A percentile compares a stretch with the other conserved stretches of the same genome.
Evolutionary conservation across 106 monocot genomes (phyloP).

Genomic region (Xerophyta viscosa): DNA sequence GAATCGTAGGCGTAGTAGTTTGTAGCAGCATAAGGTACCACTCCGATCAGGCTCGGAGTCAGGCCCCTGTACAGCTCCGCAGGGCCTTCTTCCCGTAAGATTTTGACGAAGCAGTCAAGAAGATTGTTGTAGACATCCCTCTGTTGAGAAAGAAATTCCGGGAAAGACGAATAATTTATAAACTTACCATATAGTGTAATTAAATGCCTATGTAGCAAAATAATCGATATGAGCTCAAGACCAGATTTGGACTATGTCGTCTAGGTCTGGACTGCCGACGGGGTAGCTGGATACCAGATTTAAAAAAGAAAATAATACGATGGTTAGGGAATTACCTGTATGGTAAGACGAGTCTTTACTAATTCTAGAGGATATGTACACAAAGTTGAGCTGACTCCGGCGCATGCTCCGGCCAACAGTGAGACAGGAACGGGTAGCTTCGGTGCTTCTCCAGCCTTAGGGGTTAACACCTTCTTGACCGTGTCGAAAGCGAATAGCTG

Average conservation of each 20-base stretch:
- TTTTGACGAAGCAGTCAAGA: conserved; percentile 78
- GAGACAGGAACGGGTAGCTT: conserved; percentile 65
- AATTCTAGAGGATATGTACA: conserved; percentile 89
- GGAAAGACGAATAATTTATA: too few relatives aligned
- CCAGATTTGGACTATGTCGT: too few relatives aligned
- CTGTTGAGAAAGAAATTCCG: too few relatives aligned
- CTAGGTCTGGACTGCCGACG: too few relatives aligned
- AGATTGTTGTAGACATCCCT: conserved; percentile 76
- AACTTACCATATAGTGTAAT: too few relatives aligned
- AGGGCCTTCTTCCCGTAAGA: conserved; percentile 75
- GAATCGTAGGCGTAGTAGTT: conserved; percentile 90
- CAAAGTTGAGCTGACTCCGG: conserved; percentile 84
- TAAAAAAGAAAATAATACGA: too few relatives aligned
- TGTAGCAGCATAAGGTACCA: conserved; percentile 83
- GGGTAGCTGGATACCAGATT: too few relatives aligned
- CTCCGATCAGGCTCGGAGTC: conserved; percentile 84
- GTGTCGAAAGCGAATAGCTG: conserved; percentile 91
- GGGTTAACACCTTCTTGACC: conserved; percentile 65
- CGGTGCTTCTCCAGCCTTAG: conserved; percentile 34
- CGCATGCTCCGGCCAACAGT: conserved; percentile 80
- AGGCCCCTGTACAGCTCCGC: conserved; percentile 89
- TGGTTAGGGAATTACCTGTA: conserved; percentile 44
- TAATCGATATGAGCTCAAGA: conserved; percentile 2
- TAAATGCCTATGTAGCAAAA: too few relatives aligned
- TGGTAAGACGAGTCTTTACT: conserved; percentile 84